Conservation (phyloP, 345 rosid species). For the Heritiera fomes region DNA sequence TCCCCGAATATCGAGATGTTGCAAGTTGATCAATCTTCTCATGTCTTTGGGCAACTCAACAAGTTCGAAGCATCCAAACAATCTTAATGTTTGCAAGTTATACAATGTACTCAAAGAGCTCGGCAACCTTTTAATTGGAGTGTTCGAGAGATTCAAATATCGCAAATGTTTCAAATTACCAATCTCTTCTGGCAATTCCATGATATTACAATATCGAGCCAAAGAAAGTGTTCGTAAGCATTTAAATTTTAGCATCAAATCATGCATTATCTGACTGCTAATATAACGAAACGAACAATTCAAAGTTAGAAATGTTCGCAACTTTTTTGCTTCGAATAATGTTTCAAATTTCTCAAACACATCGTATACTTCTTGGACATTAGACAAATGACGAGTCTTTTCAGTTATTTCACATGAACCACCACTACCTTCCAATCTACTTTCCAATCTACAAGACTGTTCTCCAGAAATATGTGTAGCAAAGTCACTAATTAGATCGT, state of each 20-base stretch:
- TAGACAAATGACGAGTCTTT: conserved; percentile 19
- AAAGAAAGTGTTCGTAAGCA: conserved; percentile 11
- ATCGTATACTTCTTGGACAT: not conserved
- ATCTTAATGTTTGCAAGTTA: conserved; percentile 36
- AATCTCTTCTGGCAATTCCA: conserved; percentile 1
- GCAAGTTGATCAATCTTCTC: conserved; percentile 36
- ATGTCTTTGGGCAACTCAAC: conserved; percentile 37
- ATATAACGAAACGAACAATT: too few species aligned
- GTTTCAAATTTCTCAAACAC: not conserved
- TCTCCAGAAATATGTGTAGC: not conserved
- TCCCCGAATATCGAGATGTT: conserved; percentile 32
- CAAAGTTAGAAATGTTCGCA: conserved; percentile 16
- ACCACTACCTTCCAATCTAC: not conserved
- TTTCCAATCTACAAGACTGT: not conserved
- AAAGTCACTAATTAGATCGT: not conserved
- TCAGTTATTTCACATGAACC: not conserved
- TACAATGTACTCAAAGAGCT: conserved; percentile 23
- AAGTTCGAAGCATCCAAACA: conserved; percentile 29
- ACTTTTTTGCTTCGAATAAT: not conserved
- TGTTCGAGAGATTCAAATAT: not conserved
- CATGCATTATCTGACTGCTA: not conserved
- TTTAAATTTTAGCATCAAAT: not conserved
- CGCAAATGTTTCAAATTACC: conserved; percentile 12
- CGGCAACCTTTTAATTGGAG: not conserved
- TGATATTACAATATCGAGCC: not conserved